Conservation (phyloP, 2,329 filamentous ascomycete species). For the Cladosporium sp. region DNA sequence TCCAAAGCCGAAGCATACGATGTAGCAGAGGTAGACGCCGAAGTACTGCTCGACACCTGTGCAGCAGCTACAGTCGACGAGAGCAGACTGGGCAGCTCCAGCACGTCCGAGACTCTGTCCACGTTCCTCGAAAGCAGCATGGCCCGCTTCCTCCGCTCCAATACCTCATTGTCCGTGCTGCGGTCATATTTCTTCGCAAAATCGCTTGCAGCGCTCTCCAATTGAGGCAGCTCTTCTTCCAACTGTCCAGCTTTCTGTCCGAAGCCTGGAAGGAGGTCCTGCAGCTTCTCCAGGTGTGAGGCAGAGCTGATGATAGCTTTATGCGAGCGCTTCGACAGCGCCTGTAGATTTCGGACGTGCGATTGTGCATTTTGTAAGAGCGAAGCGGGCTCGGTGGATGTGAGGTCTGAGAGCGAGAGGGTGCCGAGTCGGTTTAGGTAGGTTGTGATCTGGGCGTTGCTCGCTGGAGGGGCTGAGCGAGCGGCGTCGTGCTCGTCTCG, state of each 20-base stretch:
- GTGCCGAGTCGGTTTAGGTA: slow-evolving; percentile 76
- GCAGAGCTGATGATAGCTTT: slow-evolving; percentile 76
- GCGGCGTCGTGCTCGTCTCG: slow-evolving; percentile 29
- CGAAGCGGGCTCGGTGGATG: slow-evolving; percentile 67
- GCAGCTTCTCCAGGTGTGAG: slow-evolving; percentile 67
- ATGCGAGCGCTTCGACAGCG: slow-evolving; percentile 83
- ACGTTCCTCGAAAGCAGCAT: slow-evolving; percentile 79
- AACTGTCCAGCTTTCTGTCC: slow-evolving; percentile 61
- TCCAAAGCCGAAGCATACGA: slow-evolving; percentile 89
- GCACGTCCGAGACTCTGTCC: slow-evolving; percentile 80
- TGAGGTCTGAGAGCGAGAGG: slow-evolving; percentile 66
- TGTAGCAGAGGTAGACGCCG: slow-evolving; percentile 35
- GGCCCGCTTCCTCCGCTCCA: slow-evolving; percentile 70
- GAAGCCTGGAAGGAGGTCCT: slow-evolving; percentile 64
- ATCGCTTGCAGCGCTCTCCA: slow-evolving; percentile 69
- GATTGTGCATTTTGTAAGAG: slow-evolving; percentile 78
- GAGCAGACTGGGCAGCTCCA: slow-evolving; percentile 81
- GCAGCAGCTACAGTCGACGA: slow-evolving; percentile 66
- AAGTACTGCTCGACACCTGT: slow-evolving; percentile 41
- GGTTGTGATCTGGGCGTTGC: slow-evolving; percentile 51
- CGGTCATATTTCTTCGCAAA: slow-evolving; percentile 83
- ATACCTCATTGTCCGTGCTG: slow-evolving; percentile 53
- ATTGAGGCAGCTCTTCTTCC: slow-evolving; percentile 63
- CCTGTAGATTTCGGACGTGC: slow-evolving; percentile 74
- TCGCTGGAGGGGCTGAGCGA: slow-evolving; percentile 28